Percentiles rank a stretch among this genome's conserved stretches.
Conservation (phyloP, 208 protist genomes). For the Polymyxa betae region DNA sequence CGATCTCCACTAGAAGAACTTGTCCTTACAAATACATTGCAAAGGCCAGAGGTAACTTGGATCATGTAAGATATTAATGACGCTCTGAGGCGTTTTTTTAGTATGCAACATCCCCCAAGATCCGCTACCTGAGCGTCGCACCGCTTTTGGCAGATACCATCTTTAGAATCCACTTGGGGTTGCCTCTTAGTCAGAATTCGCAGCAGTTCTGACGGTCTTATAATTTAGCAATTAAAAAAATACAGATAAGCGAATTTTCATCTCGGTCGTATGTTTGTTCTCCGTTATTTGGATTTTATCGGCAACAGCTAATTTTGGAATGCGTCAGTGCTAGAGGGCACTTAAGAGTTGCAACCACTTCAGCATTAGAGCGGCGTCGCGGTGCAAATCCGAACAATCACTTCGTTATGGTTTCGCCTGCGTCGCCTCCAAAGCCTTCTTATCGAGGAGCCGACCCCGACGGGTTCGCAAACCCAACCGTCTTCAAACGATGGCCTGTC, state of each 20-base stretch:
- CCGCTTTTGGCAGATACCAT: constrained; percentile 13
- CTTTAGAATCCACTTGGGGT: neutral
- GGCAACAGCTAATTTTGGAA: too few species aligned
- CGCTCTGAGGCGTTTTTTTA: neutral
- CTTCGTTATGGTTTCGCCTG: too few species aligned
- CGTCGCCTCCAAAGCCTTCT: neutral
- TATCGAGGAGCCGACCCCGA: neutral
- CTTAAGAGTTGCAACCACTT: too few species aligned
- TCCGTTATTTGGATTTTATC: too few species aligned
- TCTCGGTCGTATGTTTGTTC: too few species aligned
- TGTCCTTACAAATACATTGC: neutral
- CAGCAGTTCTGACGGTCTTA: constrained; percentile 44
- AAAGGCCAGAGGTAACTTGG: neutral
- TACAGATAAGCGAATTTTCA: too few species aligned
- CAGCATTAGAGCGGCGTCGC: too few species aligned
- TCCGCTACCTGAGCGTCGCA: neutral
- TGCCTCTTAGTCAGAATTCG: constrained; percentile 1
- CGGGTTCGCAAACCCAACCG: neutral
- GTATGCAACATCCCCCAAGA: constrained; percentile 20
- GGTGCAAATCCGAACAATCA: too few species aligned
- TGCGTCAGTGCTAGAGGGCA: too few species aligned
- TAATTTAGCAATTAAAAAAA: too few species aligned
- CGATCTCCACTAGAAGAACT: constrained; percentile 15
- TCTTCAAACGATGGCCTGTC: neutral
- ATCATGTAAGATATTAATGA: neutral